Percentiles rank a stretch among this genome's conserved stretches.
Conservation (phyloP, 2,329 filamentous ascomycete genomes). For the Stemphylium lycopersici region DNA sequence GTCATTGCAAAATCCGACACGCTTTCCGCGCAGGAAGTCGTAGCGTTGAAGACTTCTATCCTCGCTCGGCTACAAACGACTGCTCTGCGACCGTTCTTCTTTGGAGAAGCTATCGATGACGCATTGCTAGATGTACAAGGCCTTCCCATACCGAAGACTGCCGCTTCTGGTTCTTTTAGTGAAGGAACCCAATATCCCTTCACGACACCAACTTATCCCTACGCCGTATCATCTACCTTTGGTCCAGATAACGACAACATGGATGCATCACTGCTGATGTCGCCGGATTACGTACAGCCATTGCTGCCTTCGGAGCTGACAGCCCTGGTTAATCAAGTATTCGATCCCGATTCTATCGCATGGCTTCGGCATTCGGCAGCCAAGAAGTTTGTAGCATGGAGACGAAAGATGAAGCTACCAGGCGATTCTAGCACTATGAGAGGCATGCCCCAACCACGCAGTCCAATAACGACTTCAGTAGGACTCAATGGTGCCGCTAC, state of each 20-base stretch:
- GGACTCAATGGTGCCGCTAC: constrained; percentile 33
- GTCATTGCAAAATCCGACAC: constrained; percentile 79
- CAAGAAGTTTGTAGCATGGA: constrained; percentile 79
- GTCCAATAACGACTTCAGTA: constrained; percentile 38
- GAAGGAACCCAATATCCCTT: constrained; percentile 38
- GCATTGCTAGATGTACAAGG: constrained; percentile 44
- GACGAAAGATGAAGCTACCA: constrained; percentile 51
- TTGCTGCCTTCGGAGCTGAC: constrained; percentile 76
- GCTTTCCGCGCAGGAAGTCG: constrained; percentile 64
- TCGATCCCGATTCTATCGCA: constrained; percentile 77
- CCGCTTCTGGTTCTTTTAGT: constrained; percentile 1
- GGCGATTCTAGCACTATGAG: constrained; percentile 37
- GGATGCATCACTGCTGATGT: constrained; percentile 94
- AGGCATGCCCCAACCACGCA: constrained; percentile 32
- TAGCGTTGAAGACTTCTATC: constrained; percentile 65
- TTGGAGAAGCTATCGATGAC: constrained; percentile 55
- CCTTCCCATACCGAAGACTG: constrained; percentile 24
- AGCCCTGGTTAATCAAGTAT: constrained; percentile 72
- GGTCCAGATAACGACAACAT: constrained; percentile 79
- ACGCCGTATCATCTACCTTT: constrained; percentile 77
- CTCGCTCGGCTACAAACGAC: constrained; percentile 62
- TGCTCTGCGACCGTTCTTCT: constrained; percentile 70
- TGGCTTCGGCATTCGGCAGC: constrained; percentile 84
- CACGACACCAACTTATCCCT: constrained; percentile 58
- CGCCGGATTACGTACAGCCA: constrained; percentile 84